These are phyloP conservation scores for Rhodotorula babjevae DNA, from an alignment of 768 basidiomycete genomes.

Conservation along the genomic window DNA sequence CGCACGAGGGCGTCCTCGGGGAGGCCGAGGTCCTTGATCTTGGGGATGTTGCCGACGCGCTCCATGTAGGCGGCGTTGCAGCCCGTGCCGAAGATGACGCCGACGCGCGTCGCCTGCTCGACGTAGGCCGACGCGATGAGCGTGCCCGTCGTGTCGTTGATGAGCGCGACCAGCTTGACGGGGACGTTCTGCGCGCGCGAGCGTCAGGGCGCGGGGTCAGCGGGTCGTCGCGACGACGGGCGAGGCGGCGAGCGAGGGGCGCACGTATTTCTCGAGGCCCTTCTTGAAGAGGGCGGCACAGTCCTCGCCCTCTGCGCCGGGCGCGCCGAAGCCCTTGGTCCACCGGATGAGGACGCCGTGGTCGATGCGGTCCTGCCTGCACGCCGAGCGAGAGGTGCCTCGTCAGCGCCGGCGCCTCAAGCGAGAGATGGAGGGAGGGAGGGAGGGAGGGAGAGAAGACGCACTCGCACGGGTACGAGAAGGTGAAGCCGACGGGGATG, in stretches of 20 bases:
- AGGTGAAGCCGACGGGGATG: constrained; percentile 92
- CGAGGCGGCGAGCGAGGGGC: constrained; percentile 39
- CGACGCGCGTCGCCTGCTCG: constrained; percentile 82
- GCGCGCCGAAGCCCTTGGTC: constrained; percentile 97
- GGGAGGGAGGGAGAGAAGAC: constrained; percentile 49
- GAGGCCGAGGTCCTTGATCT: constrained; percentile 62
- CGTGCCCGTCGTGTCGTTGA: constrained; percentile 97
- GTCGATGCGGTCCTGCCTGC: constrained; percentile 86
- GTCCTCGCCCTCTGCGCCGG: constrained; percentile 85
- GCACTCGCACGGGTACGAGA: constrained; percentile 91
- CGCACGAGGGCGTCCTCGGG: constrained; percentile 31
- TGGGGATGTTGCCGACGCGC: constrained; percentile 73
- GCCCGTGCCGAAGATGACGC: constrained; percentile 94
- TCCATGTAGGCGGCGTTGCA: constrained; percentile 96
- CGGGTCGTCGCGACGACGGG: too few relatives aligned
- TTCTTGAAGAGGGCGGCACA: constrained; percentile 88
- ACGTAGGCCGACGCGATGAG: constrained; percentile 96
- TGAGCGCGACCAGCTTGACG: constrained; percentile 74
- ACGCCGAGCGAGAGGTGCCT: neutral
- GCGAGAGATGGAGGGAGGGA: neutral
- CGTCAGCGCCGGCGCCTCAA: neutral
- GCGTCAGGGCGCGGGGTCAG: neutral
- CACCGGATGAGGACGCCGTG: constrained; percentile 91
- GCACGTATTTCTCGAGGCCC: constrained; percentile 69
- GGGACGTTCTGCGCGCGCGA: constrained; percentile 64